Evolutionary conservation across 2,329 filamentous ascomycete genomes (phyloP).

Genomic region (Cadophora malorum): DNA sequence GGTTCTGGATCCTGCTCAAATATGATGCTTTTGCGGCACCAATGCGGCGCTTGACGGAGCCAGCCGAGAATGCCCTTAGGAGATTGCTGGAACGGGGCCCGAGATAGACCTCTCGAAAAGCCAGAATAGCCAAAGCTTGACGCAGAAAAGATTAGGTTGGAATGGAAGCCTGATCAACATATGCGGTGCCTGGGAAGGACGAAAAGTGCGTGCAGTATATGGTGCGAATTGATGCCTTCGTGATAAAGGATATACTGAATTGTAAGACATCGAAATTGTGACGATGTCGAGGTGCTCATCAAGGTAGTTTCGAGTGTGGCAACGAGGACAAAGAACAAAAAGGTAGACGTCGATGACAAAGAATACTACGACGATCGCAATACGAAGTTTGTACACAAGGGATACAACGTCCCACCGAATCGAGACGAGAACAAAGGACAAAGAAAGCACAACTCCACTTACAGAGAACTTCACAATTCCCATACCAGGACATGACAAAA

Average conservation of each 20-base stretch:
- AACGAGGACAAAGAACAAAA: background rate
- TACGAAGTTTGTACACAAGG: background rate
- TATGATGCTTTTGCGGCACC: background rate
- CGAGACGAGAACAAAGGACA: constrained; percentile 3
- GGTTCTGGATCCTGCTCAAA: background rate
- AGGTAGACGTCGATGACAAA: background rate
- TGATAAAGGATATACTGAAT: background rate
- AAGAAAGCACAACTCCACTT: background rate
- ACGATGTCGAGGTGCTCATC: background rate
- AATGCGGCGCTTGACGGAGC: background rate
- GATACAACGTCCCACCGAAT: background rate
- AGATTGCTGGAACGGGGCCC: too few relatives aligned
- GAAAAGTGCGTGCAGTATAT: too few relatives aligned
- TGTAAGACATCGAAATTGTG: background rate
- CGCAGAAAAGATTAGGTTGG: too few relatives aligned
- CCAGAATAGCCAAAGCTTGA: too few relatives aligned
- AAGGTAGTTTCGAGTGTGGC: background rate
- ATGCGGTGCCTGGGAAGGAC: too few relatives aligned
- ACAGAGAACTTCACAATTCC: background rate
- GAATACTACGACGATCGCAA: background rate
- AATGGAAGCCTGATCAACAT: too few relatives aligned
- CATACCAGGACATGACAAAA: background rate
- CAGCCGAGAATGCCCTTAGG: too few relatives aligned
- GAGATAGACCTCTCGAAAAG: too few relatives aligned
- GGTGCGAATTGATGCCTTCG: background rate